Base-by-base conservation (phyloP, 1,284 basidiomycete genomes). In the Ustilago trichophora region DNA sequence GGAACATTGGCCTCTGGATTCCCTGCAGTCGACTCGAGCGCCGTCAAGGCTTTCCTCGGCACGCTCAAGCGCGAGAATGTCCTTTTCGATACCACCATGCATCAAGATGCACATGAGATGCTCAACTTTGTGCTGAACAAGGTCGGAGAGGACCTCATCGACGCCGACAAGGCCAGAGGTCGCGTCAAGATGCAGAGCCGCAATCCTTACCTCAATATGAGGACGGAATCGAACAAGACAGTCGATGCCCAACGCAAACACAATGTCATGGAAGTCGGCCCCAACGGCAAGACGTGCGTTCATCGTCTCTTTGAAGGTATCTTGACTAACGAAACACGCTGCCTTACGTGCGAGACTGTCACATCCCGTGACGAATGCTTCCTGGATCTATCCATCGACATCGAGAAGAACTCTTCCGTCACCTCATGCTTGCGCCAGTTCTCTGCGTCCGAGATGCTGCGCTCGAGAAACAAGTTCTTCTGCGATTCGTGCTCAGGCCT, bases 401-500 rank as follows among this genome's bases (percentile, higher is more conserved):
- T 98, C 69, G 93, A 97, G 80, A 92, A 95, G 82, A 95, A 98
- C 83, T 91, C 92, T 4, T 95, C 92, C 64, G 89, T 98, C 46
- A 95, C 94, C 0, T 90, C 93, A 6, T 98, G 95, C 82, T 86
- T 98, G 47, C 87, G 93, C 40, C 92, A 95, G 80, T 98, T 98
- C 82, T 95, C 92, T 75, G 93, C 93, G 33, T 92, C 90, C 80
- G 96, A 98, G 83, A 98, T 97, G 93, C 87, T 98, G 16, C 94
- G 92, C 75, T 91, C 94, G 78, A 90, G 88, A 81, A 98, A 98
- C 86, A 98, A 98, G 84, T 98, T 98, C 83, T 97, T 93, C 83
- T 98, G 95, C 82, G 96, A 98, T 82, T 88, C 89, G 15, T 98
- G 95, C 83, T 94, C 93, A 75, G 92, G 93, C 46, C 83, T 98